Base-by-base conservation (phyloP, 768 basidiomycete species). In the Galerina marginata region DNA sequence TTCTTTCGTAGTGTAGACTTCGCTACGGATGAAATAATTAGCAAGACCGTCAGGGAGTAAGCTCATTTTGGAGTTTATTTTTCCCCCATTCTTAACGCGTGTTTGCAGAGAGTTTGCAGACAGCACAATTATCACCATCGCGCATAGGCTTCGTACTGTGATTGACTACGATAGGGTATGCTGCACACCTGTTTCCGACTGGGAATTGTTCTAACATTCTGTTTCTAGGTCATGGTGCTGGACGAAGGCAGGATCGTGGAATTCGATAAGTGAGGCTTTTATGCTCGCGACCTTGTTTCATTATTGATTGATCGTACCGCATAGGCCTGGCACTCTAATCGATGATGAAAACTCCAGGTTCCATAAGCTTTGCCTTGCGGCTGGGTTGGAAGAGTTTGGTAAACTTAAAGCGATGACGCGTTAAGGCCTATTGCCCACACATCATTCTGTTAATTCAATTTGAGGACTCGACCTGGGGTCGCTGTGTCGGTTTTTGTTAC, bases 101-200 rank as follows among this genome's bases (percentile, higher is more conserved):
- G 23, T 16, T 33, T 45, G 4, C 67, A 90, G 88, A 12, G 87
- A 90, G 75, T 93, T 93, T 62, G 85, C 88, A 4, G 82, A 87
- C 9, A 92, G 89, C 69, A 95, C 91, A 0, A 91, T 93, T 55
- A 74, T 93, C 37, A 93, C 91, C 0, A 92, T 94, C 56, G 92
- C 92, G 14, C 92, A 93, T 74, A 84, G 89, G 7, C 77, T 92
- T 54, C 81, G 88, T 3, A 91, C 90, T 2, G 88, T 91, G 49
- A 92, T 95, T 56, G 92, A 94, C 67, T 94, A 93, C 65, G 89
- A 94, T 70, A 82, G 87, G 63, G 90, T 89, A 75, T 56, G 87
- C 77, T 0, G 39, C 16, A 29, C 40, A 29, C 4, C 42, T 55
- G n/a, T 47, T 51, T 54, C 37, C 5, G 29, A 33, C 29, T 3